Evolutionary conservation across 345 rosid species (phyloP), one percentile per base, ranked within the genome.

Genomic region (Citrus maxima): DNA sequence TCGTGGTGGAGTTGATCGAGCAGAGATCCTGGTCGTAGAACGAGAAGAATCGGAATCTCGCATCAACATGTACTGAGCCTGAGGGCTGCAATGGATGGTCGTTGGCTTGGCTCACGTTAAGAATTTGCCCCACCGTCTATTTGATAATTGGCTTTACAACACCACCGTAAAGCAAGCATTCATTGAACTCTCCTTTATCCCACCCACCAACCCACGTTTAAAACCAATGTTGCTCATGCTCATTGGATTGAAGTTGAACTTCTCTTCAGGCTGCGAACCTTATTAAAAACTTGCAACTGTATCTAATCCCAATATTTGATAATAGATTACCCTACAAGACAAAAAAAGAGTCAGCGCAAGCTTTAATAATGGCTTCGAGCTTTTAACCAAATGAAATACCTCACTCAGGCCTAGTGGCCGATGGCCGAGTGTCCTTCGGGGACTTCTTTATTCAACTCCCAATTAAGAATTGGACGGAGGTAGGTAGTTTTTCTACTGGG

Each of bases 101-200:
- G 51, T 46, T 13, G 4, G 51, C 51, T 24, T n/a, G 32, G 73
- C 27, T 67, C 21, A 18, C 73, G 73, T 10, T 30, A 35, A 14
- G 59, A 34, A 38, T 38, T 79, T 66, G 69, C 67, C 66, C 78
- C 77, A 79, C 82, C 78, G 56, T 40, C 60, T 34, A 19, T 34
- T 5, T 34, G 49, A 56, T 34, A 34, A 56, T 55, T 5, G 25
- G 12, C 51, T 35, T 34, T 18, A 19, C 67, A 40, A 18, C 46
- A 37, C 21, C 32, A 10, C 14, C 24, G 7, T 10, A 38, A 66
- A 59, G 6, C 12, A 73, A 6, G 59, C 25, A 61, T 18, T 74
- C 19, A 61, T 61, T 40, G 2, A 72, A 37, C 51, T 24, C 66
- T 3, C 8, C 76, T 22, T 16, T 13, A 10, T 37, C 55, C 65